Evolutionary conservation across 2,329 filamentous ascomycete genomes (phyloP).

Genomic region (Daldinia sp.): DNA sequence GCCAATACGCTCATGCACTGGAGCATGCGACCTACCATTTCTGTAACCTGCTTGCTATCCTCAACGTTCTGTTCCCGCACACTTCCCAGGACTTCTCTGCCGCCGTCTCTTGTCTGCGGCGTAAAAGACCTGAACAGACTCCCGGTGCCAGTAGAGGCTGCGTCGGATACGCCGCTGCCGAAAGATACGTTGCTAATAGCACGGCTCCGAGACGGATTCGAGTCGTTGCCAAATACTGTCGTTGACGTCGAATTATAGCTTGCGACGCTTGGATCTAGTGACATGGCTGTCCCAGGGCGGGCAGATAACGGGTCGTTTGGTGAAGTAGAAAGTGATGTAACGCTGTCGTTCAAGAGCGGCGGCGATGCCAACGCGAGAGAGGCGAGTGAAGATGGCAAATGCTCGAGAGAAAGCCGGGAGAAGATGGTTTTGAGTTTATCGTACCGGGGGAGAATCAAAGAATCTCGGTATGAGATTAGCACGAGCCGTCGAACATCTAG

Average conservation of each 20-base stretch:
- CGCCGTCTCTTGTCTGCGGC: conserved; percentile 53
- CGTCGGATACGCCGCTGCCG: conserved; percentile 62
- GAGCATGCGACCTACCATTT: conserved; percentile 94
- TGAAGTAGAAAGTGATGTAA: conserved; percentile 64
- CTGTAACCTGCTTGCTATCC: conserved; percentile 84
- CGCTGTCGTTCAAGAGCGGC: conserved; percentile 60
- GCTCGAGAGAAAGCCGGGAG: conserved; percentile 88
- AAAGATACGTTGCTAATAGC: conserved; percentile 88
- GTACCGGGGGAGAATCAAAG: conserved; percentile 87
- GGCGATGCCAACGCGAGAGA: conserved; percentile 67
- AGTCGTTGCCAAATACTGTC: conserved; percentile 79
- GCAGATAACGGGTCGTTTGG: conserved; percentile 53
- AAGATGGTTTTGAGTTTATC: conserved; percentile 91
- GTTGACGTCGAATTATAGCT: conserved; percentile 85
- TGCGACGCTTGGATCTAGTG: conserved; percentile 78
- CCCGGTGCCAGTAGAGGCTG: conserved; percentile 53
- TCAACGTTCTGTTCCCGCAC: conserved; percentile 71
- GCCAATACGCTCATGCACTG: conserved; percentile 95
- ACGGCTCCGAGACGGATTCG: conserved; percentile 70
- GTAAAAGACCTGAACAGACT: conserved; percentile 65
- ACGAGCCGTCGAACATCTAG: conserved; percentile 92
- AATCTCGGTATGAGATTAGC: conserved; percentile 88
- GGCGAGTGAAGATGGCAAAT: conserved; percentile 67
- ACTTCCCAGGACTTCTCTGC: conserved; percentile 51
- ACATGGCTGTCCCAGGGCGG: conserved; percentile 80